Percentiles rank a stretch among this genome's conserved stretches.
These are phyloP conservation scores for Picea abies DNA, from an alignment of 83 land plant genomes.

Conservation along the genomic window DNA sequence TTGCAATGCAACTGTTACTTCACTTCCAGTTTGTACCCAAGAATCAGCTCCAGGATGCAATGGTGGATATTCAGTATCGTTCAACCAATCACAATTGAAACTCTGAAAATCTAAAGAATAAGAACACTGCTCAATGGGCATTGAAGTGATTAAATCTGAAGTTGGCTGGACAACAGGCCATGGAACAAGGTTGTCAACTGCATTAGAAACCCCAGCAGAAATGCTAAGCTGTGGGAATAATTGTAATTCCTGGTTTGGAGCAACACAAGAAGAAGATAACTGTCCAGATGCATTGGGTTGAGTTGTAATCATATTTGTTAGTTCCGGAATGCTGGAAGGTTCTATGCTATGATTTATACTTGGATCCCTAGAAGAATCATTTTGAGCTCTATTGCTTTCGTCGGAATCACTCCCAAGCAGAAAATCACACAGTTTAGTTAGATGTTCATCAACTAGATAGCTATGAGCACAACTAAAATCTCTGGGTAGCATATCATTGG, in stretches of 20 bases:
- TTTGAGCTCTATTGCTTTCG: neutral
- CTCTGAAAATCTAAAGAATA: neutral
- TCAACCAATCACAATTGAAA: conserved; percentile 7
- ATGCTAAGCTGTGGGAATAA: conserved; percentile 1
- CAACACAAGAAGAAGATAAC: neutral
- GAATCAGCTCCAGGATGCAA: neutral
- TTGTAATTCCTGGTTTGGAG: neutral
- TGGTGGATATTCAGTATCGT: neutral
- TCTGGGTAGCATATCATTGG: neutral
- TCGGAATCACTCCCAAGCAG: neutral
- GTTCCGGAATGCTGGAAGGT: neutral
- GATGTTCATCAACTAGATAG: neutral
- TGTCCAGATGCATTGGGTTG: conserved; percentile 5
- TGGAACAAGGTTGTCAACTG: neutral
- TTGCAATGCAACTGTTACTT: neutral
- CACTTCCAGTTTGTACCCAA: neutral
- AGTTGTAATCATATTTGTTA: neutral
- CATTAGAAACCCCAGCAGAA: conserved; percentile 6
- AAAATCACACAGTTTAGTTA: conserved; percentile 9
- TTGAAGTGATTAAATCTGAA: neutral
- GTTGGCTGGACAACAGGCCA: neutral
- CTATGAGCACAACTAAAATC: neutral
- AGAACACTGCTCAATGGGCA: neutral
- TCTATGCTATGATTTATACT: neutral
- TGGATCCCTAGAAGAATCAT: conserved; percentile 6